phyloP scores from a whole-genome alignment of 306 rosid genomes.

The Ormosia emarginata region DNA sequence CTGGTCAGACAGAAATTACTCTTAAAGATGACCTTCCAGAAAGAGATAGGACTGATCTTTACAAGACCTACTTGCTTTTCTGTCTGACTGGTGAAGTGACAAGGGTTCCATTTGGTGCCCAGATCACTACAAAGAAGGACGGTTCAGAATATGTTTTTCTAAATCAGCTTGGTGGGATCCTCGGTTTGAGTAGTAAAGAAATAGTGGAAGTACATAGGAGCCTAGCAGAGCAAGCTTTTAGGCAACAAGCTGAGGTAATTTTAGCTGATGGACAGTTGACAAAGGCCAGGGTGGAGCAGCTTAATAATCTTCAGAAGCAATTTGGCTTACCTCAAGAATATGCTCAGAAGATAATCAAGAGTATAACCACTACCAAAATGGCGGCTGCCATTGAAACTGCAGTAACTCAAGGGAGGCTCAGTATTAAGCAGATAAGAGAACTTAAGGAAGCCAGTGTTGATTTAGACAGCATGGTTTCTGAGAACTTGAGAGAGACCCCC shows the following conservation, averaged over 20 bases:
- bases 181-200: conserved; percentile 77
- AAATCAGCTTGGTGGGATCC: conserved; percentile 83
- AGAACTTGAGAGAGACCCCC: conserved; percentile 74
- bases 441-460: conserved; percentile 85
- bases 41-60: conserved; percentile 83
- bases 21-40: conserved; percentile 89
- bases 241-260: conserved; percentile 93
- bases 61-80: conserved; percentile 79
- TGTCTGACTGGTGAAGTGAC: conserved; percentile 88
- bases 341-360: conserved; percentile 93
- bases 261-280: conserved; percentile 96
- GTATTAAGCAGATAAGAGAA: conserved; percentile 88
- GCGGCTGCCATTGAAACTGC: conserved; percentile 96
- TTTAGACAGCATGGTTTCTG: conserved; percentile 86
- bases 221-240: conserved; percentile 89
- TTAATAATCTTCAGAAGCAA: conserved; percentile 72
- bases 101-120: conserved; percentile 76
- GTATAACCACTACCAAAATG: conserved; percentile 90
- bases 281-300: conserved; percentile 85
- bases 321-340: conserved; percentile 83
- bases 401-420: conserved; percentile 85
- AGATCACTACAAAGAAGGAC: conserved; percentile 78
- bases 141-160: conserved; percentile 76
- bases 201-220: conserved; percentile 82
- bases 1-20: conserved; percentile 92